Base-by-base conservation (phyloP, 768 basidiomycete genomes). In the Tricholoma saponaceum region DNA sequence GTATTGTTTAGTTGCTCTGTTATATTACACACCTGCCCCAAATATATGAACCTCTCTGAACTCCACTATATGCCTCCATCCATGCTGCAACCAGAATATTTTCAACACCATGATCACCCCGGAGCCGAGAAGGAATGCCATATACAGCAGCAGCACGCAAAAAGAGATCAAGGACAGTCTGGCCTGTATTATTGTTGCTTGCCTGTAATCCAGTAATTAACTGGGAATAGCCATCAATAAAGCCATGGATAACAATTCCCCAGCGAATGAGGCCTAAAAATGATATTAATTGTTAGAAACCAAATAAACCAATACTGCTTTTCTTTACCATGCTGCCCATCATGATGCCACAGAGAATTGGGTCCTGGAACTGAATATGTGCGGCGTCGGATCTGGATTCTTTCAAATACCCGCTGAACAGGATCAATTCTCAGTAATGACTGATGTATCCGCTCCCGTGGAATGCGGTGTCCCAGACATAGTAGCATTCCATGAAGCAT, bases 51-150 rank as follows among this genome's bases (percentile, higher is more conserved):
- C 69, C 69, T 7, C 63, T 49, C 9, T 43, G 22, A 5, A 22
- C 16, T 1, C 70, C 68, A 6, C 46, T 37, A 14, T 39, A 22
- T 7, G 37, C 6, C 22, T 69, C 66, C 67, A 74, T 75, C 55
- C 58, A 70, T 16, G 65, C 64, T 5, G 74, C 71, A 20, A 77
- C 70, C 10, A 61, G 52, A 2, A 75, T 26, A 58, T 78, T 77
- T 58, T 76, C 74, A 7, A 60, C 60, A 3, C 78, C 76, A 67
- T 74, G 72, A 58, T 79, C 75, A 3, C 74, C 76, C 3, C 72
- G 56, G 4, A 73, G 23, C 1, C 70, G 58, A 3, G 64, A 66
- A 0, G 75, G 76, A 1, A 69, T 37, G 1, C 75, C 71, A 65
- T 71, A 67, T 7, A 54, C 30, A 1, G 16, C 20, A 16, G 64